Evolutionary conservation across 306 rosid species (phyloP), one percentile per base, ranked within the genome.

Genomic region (Begonia masoniana): DNA sequence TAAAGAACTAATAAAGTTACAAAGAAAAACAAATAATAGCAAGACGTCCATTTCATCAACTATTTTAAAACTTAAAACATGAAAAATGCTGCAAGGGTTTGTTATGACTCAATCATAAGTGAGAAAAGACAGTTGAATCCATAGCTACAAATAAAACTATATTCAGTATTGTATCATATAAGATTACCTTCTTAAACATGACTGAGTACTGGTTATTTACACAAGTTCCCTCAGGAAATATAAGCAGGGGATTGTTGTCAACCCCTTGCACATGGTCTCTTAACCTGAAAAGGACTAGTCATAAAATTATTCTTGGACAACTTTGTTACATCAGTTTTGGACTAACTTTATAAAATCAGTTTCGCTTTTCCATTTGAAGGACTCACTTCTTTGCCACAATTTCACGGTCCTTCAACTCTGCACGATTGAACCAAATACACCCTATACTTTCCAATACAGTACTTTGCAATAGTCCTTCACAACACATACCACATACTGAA

Each of bases 221-320:
- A 78, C 97, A 91, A 43, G 97, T 91, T 73, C 97, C 97, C 67
- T 91, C 94, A 0, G 97, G 97, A 71, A 91, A 91, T 81, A 85
- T 85, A 59, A 91, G 97, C 65, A 91, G 97, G 54, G 97, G 97
- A 59, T 83, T 91, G 61, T 76, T 87, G 72, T 85, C 97, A 63
- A 80, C 74, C 58, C 84, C 95, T 70, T 54, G 82, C 59, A 83
- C 87, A 64, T 91, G 97, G 0, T 83, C 96, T 73, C 95, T 81
- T 74, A 91, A 71, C 68, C 97, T 91, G 79, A 63, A 71, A 71
- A 46, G 58, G 47, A 59, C 62, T 65, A 58, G n/a, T 56, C 61
- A 45, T 45, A 16, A 56, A 49, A 64, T 69, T 50, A 55, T 16
- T 54, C 39, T 31, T 31, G 39, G 39, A 31, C 7, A 31, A 31